Evolutionary conservation across 23 red algal genomes (phyloP), one percentile per base, ranked within the genome.

Genomic region (Gracilariopsis chorda): DNA sequence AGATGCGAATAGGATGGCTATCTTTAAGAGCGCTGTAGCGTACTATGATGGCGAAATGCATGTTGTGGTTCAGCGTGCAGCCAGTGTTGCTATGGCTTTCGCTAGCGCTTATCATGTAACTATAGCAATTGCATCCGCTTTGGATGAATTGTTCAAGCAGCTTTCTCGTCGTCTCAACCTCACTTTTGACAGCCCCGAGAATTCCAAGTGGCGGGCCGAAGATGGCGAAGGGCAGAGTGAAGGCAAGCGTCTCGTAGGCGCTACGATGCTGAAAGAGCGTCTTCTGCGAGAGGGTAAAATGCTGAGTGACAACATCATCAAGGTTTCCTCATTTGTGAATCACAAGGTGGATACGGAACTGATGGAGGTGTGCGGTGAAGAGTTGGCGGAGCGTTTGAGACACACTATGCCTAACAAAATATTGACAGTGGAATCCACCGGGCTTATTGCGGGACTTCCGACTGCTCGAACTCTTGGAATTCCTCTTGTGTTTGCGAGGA

Each of bases 41-140:
- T 97, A 91, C 78, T 97, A 75, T 87, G 95, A 97, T 69, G 95
- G 95, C 40, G 95, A 94, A 82, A 87, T 70, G 37, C 90, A 97
- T 69, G 56, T 97, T 17, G 68, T 94, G 27, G 60, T 42, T 12
- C 34, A 75, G 36, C 43, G 90, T 0, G n/a, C 51, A 1, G 87
- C 48, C 60, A 83, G 78, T 61, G 74, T 93, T 76, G 90, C 78
- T n/a, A 93, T 97, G 30, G 72, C 67, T 3, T 97, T 93, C 69
- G 77, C 68, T 7, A 48, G 45, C 16, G 48, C 74, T 7, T 36
- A 71, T 11, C 42, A 90, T 9, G 68, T 52, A 1, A 43, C 80
- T 25, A 94, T 97, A 30, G 95, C 95, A 7, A 60, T 57, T 21
- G 57, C 95, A 3, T 60, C 86, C 16, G 95, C 95, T 24, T 75